Base-by-base conservation (phyloP, 2,329 filamentous ascomycete genomes). In the Leptographium flavum region DNA sequence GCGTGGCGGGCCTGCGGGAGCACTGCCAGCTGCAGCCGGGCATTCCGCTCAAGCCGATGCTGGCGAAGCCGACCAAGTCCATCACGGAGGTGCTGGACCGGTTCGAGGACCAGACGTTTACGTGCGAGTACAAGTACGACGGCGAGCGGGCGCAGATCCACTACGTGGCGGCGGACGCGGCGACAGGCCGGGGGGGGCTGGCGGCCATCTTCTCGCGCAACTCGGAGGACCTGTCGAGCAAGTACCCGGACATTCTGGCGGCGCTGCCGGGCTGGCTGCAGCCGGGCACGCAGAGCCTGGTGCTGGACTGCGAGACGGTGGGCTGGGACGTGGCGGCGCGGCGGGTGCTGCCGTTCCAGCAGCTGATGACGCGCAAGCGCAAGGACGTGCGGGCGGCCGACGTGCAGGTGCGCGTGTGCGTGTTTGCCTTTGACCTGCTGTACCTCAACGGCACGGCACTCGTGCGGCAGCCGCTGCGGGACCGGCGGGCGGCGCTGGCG, bases 91-190 rank as follows among this genome's bases (percentile, higher is more conserved):
- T 98, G 0, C 73, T 98, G 11, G 90, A 98, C 62, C 84, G 92
- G 5, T 98, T 98, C 53, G 92, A 96, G 59, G 80, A 84, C 51
- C 92, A 94, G 58, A 83, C 82, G 23, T 98, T 98, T 57, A 96
- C 92, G 1, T 98, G 92, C 65, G 92, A 98, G 61, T 98, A 94
- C 71, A 98, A 98, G 63, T 98, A 98, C 58, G 92, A 98, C 56
- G 92, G 92, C 41, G 92, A 98, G 63, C 75, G 92, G 58, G 92
- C 92, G n/a, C 92, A 98, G 60, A 96, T 98, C 42, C 92, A 98
- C 60, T 98, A 94, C 54, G 87, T 96, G 28, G 81, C 88, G 5
- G 85, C 87, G 50, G 83, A 90, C 50, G 75, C 84, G 10, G 68
- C 35, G 22, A 77, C 49, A 66, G 73, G 30, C 75, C 73, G 25